Conservation (phyloP, 768 basidiomycete species). For the Tricholoma hemisulphureum region DNA sequence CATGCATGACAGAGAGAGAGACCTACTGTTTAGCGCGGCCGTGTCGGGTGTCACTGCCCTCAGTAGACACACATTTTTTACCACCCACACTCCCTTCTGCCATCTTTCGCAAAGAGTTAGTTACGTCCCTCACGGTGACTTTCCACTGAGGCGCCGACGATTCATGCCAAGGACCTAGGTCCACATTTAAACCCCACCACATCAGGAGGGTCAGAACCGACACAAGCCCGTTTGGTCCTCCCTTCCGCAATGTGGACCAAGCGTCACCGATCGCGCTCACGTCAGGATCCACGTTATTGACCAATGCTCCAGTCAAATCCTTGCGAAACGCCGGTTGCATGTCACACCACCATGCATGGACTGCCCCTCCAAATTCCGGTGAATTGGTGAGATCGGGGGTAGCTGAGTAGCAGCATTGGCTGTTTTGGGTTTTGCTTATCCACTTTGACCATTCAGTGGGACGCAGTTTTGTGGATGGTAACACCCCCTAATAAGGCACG, state of each 20-base stretch:
- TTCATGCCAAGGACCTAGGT: neutral
- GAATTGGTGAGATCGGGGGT: slow-evolving; percentile 1
- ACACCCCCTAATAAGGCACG: neutral
- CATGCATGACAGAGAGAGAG: neutral
- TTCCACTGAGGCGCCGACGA: neutral
- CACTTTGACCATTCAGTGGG: neutral
- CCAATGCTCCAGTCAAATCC: neutral
- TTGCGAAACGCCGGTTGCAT: slow-evolving; percentile 10
- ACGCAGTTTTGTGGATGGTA: neutral
- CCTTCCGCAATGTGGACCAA: neutral
- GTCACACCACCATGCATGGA: slow-evolving; percentile 11
- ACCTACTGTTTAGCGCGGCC: neutral
- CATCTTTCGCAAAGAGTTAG: neutral
- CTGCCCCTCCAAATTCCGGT: slow-evolving; percentile 9
- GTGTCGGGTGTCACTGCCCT: neutral
- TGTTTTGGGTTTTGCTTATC: neutral
- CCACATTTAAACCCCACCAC: neutral
- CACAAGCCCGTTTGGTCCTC: neutral
- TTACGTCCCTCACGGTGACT: neutral
- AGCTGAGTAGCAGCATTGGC: neutral
- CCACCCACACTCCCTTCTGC: neutral
- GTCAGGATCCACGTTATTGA: neutral
- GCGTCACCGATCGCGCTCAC: neutral
- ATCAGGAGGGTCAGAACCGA: slow-evolving; percentile 1
- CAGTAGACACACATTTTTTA: neutral